These are phyloP conservation scores for Podila clonocystis DNA, from an alignment of 192 early-diverging fungal species.

Conservation along the genomic window DNA sequence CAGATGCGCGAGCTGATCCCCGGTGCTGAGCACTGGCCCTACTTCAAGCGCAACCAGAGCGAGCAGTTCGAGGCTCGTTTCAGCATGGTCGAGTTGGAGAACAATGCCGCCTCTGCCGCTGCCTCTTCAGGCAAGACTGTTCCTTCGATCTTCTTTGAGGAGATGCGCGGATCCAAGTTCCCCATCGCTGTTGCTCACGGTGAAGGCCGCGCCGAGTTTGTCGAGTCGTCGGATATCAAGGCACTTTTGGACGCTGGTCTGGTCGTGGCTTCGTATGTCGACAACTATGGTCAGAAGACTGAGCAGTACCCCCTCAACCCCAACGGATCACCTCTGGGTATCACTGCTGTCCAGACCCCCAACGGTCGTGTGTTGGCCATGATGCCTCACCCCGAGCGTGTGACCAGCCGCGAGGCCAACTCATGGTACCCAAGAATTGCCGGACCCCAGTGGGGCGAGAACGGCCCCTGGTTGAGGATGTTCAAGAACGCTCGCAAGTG, in stretches of 20 bases:
- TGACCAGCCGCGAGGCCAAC: constrained; percentile 84
- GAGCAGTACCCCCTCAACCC: constrained; percentile 97
- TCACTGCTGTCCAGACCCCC: constrained; percentile 86
- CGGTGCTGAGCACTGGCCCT: constrained; percentile 89
- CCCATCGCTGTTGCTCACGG: constrained; percentile 98
- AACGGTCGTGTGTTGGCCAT: constrained; percentile 92
- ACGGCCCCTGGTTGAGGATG: constrained; percentile 91
- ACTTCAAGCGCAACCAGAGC: constrained; percentile 90
- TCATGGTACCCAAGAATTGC: constrained; percentile 80
- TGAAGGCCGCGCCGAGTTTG: constrained; percentile 93
- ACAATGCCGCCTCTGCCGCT: constrained; percentile 12
- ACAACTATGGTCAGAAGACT: constrained; percentile 81
- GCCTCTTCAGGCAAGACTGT: neutral
- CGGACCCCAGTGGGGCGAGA: constrained; percentile 69
- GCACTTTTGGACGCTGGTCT: constrained; percentile 60
- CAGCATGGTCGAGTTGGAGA: constrained; percentile 76
- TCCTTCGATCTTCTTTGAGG: constrained; percentile 83
- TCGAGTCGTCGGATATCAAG: constrained; percentile 47
- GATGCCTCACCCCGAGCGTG: constrained; percentile 99
- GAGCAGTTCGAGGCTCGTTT: constrained; percentile 97
- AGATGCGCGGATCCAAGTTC: constrained; percentile 89
- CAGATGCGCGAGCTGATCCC: constrained; percentile 89
- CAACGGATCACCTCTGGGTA: constrained; percentile 88
- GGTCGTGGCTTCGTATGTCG: constrained; percentile 82
- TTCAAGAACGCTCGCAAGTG: constrained; percentile 94